Base-by-base conservation (phyloP, 352 stramenopile species). In the Phytophthora pisi region DNA sequence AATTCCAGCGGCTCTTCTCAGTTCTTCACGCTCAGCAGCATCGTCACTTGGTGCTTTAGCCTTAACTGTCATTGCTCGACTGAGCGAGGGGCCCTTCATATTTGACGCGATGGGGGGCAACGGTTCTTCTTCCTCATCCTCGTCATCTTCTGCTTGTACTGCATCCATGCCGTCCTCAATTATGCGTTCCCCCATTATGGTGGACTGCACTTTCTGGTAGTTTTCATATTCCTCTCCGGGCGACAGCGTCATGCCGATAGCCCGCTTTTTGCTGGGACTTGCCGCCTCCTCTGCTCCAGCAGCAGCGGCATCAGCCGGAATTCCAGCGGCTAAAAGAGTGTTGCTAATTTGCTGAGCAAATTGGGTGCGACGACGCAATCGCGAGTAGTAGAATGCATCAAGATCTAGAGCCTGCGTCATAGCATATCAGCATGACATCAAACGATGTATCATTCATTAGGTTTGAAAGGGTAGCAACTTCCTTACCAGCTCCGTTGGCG, bases 171-270 rank as follows among this genome's bases (percentile, higher is more conserved):
- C 72, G 11, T 79, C 70, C 24, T 77, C 66, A 11, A 56, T 49
- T 20, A 63, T 49, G 4, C 60, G 57, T 7, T 65, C 30, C 3
- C 23, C 57, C 40, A 74, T 42, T 36, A 78, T 84, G 28, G 74
- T 80, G 2, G 73, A 70, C 36, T 78, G 64, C 45, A 90, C 57
- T 66, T 89, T 89, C 59, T 88, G 76, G 57, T 88, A 89, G 49
- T 90, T 84, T 70, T 88, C 82, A 50, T 89, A 90, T 45, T 90
- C 82, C 61, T 90, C 82, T 20, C 79, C 82, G 1, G 82, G 82
- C 20, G 82, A 90, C 30, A 90, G 79, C 16, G 82, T 84, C 79
- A 90, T 85, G 58, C 71, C 77, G 38, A 90, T 84, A 43, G 79
- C 73, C 9, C 82, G 74, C 24, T 57, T 68, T 72, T 79, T 77